These are phyloP conservation scores for Oxytropis ochrocephala DNA, from an alignment of 306 rosid genomes.

Conservation along the genomic window DNA sequence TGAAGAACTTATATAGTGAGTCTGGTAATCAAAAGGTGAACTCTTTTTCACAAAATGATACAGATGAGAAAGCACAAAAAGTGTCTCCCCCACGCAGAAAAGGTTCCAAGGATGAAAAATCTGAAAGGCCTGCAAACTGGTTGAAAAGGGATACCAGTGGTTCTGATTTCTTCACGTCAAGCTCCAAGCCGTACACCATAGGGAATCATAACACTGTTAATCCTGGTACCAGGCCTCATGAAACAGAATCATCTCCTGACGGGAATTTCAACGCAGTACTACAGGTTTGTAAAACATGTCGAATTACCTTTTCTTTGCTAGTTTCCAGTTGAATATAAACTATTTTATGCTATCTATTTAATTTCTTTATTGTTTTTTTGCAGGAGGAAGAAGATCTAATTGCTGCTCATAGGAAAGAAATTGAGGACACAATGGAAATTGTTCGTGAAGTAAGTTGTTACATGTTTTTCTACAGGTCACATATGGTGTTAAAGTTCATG, in stretches of 20 bases:
- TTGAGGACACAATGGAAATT: constrained; percentile 99
- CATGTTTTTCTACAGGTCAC: background rate
- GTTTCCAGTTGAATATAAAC: background rate
- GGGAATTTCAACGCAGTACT: constrained; percentile 80
- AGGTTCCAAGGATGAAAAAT: constrained; percentile 63
- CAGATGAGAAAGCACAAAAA: constrained; percentile 72
- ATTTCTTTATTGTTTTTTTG: constrained; percentile 13
- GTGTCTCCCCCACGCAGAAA: constrained; percentile 84
- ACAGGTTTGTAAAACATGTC: constrained; percentile 57
- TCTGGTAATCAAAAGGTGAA: constrained; percentile 49
- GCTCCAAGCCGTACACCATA: constrained; percentile 45
- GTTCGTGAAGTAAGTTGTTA: constrained; percentile 83
- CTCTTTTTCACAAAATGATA: constrained; percentile 54
- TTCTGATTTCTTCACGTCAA: constrained; percentile 46
- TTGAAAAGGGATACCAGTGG: constrained; percentile 49
- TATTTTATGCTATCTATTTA: constrained; percentile 13
- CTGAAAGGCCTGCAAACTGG: constrained; percentile 71
- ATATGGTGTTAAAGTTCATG: background rate
- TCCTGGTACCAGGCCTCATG: constrained; percentile 46
- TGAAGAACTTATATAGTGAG: constrained; percentile 47
- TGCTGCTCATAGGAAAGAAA: constrained; percentile 96
- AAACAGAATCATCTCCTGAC: constrained; percentile 48
- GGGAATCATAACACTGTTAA: constrained; percentile 35
- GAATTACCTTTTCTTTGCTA: background rate
- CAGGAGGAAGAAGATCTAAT: constrained; percentile 98